Percentiles rank a stretch among this genome's conserved stretches.
These are phyloP conservation scores for Neospermospora avenae DNA, from an alignment of 2,329 filamentous ascomycete species.

Conservation along the genomic window DNA sequence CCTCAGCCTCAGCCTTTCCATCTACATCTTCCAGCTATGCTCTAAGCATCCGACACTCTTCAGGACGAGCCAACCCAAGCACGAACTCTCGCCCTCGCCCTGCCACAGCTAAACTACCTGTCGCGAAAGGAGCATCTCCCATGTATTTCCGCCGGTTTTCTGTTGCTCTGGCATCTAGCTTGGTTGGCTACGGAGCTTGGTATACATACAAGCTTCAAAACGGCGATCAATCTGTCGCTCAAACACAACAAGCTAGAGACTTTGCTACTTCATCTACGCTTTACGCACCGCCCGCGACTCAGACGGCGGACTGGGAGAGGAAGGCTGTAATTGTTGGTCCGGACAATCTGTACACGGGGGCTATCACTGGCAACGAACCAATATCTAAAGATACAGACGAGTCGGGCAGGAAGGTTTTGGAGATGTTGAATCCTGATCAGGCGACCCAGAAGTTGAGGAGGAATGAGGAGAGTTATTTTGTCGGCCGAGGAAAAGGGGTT, in stretches of 20 bases:
- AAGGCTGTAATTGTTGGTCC: slow-evolving; percentile 85
- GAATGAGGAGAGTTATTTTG: slow-evolving; percentile 87
- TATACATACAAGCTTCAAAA: slow-evolving; percentile 59
- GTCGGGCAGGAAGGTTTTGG: slow-evolving; percentile 79
- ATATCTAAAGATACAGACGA: slow-evolving; percentile 86
- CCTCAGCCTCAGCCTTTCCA: slow-evolving; percentile 40
- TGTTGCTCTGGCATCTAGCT: slow-evolving; percentile 63
- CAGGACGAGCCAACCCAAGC: slow-evolving; percentile 36
- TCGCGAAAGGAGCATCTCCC: slow-evolving; percentile 42
- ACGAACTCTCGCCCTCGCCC: slow-evolving; percentile 13
- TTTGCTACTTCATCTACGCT: slow-evolving; percentile 27
- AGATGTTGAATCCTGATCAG: slow-evolving; percentile 96
- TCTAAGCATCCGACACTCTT: slow-evolving; percentile 43
- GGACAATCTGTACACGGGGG: slow-evolving; percentile 84
- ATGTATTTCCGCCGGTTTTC: slow-evolving; percentile 73
- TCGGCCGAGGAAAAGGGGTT: slow-evolving; percentile 86
- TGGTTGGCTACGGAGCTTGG: slow-evolving; percentile 71
- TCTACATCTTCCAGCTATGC: slow-evolving; percentile 42
- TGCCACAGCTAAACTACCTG: slow-evolving; percentile 8
- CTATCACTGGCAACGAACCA: slow-evolving; percentile 79
- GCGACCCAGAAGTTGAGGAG: slow-evolving; percentile 84
- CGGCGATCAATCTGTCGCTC: slow-evolving; percentile 1
- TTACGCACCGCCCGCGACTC: slow-evolving; percentile 19
- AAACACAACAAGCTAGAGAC: slow-evolving; percentile 30
- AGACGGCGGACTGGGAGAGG: slow-evolving; percentile 45